A percentile compares a stretch with the other conserved stretches of the same genome.
Evolutionary conservation across 768 basidiomycete species (phyloP).

Genomic region (Zangia roseola): DNA sequence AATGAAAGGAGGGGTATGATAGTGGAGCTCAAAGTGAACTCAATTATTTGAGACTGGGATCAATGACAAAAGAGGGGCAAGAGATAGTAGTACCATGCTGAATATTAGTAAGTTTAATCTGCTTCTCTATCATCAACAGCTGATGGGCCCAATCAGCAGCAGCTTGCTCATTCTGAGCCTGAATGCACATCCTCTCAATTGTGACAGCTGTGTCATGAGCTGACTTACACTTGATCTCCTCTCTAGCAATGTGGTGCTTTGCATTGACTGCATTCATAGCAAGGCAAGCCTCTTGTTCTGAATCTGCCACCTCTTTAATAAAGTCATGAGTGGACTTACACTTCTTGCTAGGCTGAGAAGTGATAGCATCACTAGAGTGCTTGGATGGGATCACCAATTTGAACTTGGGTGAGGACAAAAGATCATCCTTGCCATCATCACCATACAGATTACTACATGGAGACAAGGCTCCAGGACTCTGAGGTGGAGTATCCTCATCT

Average conservation of each 20-base stretch:
- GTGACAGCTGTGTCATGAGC: background rate
- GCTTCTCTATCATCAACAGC: constrained; percentile 1
- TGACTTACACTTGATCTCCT: background rate
- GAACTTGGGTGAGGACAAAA: background rate
- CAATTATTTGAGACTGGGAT: background rate
- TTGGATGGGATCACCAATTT: background rate
- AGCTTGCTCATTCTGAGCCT: constrained; percentile 5
- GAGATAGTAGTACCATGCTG: background rate
- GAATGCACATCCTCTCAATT: background rate
- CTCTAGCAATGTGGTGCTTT: background rate
- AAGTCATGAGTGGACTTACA: background rate
- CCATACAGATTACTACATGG: background rate
- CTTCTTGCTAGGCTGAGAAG: background rate
- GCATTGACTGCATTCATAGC: background rate
- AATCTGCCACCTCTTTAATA: background rate
- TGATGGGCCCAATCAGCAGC: background rate
- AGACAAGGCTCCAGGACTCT: background rate
- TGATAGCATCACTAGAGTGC: background rate
- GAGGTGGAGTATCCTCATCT: background rate
- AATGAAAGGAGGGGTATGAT: no score
- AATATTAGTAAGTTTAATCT: background rate
- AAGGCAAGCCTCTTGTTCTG: background rate
- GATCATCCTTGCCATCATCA: background rate
- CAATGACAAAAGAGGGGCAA: background rate
- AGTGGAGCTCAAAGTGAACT: no score